Evolutionary conservation across 352 stramenopile genomes (phyloP), one percentile per base, ranked within the genome.

Genomic region (Globisporangium cylindrosporum): DNA sequence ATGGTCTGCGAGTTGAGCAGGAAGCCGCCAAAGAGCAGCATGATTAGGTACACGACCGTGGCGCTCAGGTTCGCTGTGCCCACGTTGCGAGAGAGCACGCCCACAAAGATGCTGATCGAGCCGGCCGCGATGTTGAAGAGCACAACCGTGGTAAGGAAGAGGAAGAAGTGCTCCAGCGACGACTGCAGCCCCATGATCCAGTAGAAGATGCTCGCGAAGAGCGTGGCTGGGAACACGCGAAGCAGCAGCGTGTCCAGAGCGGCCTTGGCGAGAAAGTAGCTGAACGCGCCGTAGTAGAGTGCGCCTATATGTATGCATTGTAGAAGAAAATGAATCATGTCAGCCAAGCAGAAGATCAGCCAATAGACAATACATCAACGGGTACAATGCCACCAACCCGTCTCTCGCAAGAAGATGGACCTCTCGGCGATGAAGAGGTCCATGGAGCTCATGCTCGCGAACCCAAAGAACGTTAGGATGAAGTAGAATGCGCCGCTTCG

Each of bases 151-250:
- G 77, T 62, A 24, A 81, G 74, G 70, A 94, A 96, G 51, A 90
- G 69, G 15, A 82, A 24, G 59, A 94, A 96, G 65, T 81, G 82
- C 29, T 68, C 65, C 8, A 82, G 64, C 27, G 75, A 78, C 4
- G 82, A 64, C 71, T 94, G 83, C 4, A 96, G 75, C 0, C 85
- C 86, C 85, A 96, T 96, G 68, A 96, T 80, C 78, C 84, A 91
- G 75, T 96, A 96, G 59, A 94, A 94, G 64, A 96, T 92, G 27
- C 79, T 81, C n/a, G 82, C 77, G 73, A 94, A 96, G 48, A 92
- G 64, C 22, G 85, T 80, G 20, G 86, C 82, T 1, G 88, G 88
- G 24, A 96, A 58, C 36, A 96, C 70, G 20, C 88, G 82, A 36
- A 96, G 76, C 46, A 93, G 73, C 29, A 93, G 61, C n/a, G 87